Evolutionary conservation across 768 basidiomycete species (phyloP).

Genomic region (Jaapia argillacea): DNA sequence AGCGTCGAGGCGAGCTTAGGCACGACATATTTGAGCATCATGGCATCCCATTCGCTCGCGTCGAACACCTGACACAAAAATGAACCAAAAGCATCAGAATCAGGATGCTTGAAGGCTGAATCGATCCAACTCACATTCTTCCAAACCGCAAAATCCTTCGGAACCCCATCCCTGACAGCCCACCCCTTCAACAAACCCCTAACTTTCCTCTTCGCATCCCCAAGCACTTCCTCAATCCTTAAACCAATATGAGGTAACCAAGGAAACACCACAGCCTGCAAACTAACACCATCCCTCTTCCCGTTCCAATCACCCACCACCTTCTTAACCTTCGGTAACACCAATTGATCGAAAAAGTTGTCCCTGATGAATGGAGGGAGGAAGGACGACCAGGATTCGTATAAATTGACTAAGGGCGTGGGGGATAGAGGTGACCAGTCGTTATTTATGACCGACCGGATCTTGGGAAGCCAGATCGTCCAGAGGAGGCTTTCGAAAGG

Average conservation of each 20-base stretch:
- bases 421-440: conserved; percentile 78
- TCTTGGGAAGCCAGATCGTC: conserved; percentile 91
- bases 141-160: conserved; percentile 74
- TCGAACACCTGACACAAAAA: conserved; percentile 77
- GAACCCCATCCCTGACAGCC: conserved; percentile 61
- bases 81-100: conserved; percentile 3
- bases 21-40: conserved; percentile 84
- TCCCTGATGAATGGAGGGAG: conserved; percentile 88
- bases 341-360: conserved; percentile 92
- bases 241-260: conserved; percentile 89
- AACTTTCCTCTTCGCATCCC: conserved; percentile 80
- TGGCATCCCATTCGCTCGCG: conserved; percentile 77
- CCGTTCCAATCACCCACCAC: conserved; percentile 80
- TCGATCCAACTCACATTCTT: conserved; percentile 48
- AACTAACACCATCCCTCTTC: conserved; percentile 41
- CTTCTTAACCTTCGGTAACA: conserved; percentile 85
- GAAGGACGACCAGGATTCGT: conserved; percentile 82
- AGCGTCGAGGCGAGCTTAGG: conserved; percentile 82
- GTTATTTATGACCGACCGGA: conserved; percentile 92
- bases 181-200: conserved; percentile 71
- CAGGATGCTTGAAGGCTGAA: neutral
- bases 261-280: conserved; percentile 85
- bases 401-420: conserved; percentile 67
- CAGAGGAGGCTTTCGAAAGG: conserved; percentile 92
- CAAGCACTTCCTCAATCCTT: conserved; percentile 75